A percentile compares a stretch with the other conserved stretches of the same genome.
phyloP scores from a whole-genome alignment of 306 rosid species.

The Dicorynia guianensis region DNA sequence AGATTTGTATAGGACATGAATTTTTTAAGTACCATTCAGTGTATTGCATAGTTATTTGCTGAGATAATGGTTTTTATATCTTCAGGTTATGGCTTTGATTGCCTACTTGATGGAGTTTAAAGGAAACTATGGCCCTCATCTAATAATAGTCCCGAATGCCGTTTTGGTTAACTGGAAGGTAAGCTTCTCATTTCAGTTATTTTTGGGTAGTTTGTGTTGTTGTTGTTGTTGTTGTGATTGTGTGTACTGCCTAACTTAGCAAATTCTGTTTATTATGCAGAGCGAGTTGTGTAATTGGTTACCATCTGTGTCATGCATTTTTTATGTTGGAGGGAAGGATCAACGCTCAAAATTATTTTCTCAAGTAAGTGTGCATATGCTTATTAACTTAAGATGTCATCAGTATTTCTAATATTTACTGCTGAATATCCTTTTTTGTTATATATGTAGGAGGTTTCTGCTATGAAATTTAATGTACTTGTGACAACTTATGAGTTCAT shows the following conservation, averaged over 20 bases:
- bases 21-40: constrained; percentile 12
- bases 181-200: constrained; percentile 17
- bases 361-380: constrained; percentile 56
- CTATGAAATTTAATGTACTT: constrained; percentile 81
- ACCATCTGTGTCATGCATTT: constrained; percentile 78
- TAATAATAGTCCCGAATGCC: constrained; percentile 97
- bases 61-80: neutral
- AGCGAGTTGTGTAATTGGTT: constrained; percentile 75
- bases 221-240: neutral
- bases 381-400: constrained; percentile 11
- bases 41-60: constrained; percentile 28
- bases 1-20: constrained; percentile 23
- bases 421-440: constrained; percentile 20
- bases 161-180: constrained; percentile 99
- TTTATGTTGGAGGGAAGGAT: constrained; percentile 77
- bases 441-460: constrained; percentile 68
- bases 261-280: constrained; percentile 53
- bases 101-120: constrained; percentile 97
- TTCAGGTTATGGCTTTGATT: constrained; percentile 82
- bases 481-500: constrained; percentile 86
- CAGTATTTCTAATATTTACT: neutral
- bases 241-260: constrained; percentile 9
- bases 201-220: too few species aligned
- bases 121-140: constrained; percentile 99
- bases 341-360: constrained; percentile 74